Conservation (phyloP, 2,329 filamentous ascomycete species). For the Aspergillus sergii region DNA sequence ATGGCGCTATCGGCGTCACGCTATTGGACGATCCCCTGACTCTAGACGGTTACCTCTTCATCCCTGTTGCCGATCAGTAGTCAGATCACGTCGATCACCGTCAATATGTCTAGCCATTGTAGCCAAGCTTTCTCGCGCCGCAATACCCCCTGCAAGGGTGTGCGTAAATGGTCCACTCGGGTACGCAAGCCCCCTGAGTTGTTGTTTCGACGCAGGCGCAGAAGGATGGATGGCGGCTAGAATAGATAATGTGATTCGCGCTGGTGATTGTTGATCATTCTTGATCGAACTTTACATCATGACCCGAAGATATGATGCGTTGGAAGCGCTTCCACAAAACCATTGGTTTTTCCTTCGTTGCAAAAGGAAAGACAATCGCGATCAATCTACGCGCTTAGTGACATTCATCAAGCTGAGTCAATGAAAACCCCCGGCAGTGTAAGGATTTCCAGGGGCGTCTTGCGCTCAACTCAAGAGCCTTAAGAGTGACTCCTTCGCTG, state of each 20-base stretch:
- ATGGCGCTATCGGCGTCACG: conserved; percentile 4
- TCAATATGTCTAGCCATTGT: neutral
- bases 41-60: neutral
- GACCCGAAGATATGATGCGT: neutral
- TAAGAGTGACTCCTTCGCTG: neutral
- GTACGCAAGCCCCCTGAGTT: neutral
- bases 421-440: neutral
- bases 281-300: neutral
- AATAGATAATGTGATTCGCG: neutral
- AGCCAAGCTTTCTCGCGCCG: conserved; percentile 6
- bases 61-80: neutral
- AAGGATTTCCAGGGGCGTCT: neutral
- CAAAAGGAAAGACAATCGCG: neutral
- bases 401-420: neutral
- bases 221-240: neutral
- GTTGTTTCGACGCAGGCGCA: neutral
- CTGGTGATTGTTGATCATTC: neutral
- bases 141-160: conserved; percentile 6
- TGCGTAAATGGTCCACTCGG: conserved; percentile 4
- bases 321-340: neutral
- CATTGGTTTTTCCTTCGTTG: neutral
- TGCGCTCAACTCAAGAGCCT: neutral
- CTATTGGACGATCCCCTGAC: neutral
- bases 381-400: neutral
- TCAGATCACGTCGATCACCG: conserved; percentile 2